Percentiles rank a stretch among this genome's conserved stretches.
These are phyloP conservation scores for Neonothopanus nambi DNA, from an alignment of 1,284 basidiomycete species.

Conservation along the genomic window DNA sequence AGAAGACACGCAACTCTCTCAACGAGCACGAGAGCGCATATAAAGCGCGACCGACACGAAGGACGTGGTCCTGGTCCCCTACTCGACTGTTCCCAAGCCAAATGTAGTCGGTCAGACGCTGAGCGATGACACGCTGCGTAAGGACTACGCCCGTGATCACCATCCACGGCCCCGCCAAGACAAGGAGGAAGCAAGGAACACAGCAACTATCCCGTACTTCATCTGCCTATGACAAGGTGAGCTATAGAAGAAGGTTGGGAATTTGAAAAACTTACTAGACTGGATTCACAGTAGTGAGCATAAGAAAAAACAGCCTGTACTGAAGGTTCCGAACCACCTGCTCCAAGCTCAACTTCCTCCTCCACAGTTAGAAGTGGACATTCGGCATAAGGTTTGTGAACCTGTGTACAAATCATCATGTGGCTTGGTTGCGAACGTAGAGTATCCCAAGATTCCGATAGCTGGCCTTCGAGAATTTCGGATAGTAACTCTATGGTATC, in stretches of 20 bases:
- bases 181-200: conserved; percentile 14
- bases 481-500: background rate
- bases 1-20: background rate
- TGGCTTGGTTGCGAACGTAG: conserved; percentile 5
- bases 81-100: conserved; percentile 11
- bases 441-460: background rate
- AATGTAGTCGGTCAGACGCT: conserved; percentile 9
- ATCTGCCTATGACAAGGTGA: too few relatives aligned
- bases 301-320: conserved; percentile 13
- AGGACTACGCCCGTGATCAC: conserved; percentile 14
- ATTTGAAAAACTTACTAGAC: conserved; percentile 3
- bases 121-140: conserved; percentile 11
- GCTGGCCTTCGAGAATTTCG: conserved; percentile 2
- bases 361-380: conserved; percentile 2
- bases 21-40: conserved; percentile 3
- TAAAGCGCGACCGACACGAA: conserved; percentile 1
- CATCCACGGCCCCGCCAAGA: conserved; percentile 13
- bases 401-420: background rate
- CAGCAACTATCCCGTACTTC: conserved; percentile 3
- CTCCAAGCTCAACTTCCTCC: conserved; percentile 10
- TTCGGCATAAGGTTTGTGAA: background rate
- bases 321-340: conserved; percentile 13
- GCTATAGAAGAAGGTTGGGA: background rate
- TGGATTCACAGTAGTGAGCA: conserved; percentile 1
- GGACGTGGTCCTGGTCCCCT: conserved; percentile 5